These are phyloP conservation scores for Saccharomycopsis fibuligera DNA, from an alignment of 805 yeast species.

Conservation along the genomic window DNA sequence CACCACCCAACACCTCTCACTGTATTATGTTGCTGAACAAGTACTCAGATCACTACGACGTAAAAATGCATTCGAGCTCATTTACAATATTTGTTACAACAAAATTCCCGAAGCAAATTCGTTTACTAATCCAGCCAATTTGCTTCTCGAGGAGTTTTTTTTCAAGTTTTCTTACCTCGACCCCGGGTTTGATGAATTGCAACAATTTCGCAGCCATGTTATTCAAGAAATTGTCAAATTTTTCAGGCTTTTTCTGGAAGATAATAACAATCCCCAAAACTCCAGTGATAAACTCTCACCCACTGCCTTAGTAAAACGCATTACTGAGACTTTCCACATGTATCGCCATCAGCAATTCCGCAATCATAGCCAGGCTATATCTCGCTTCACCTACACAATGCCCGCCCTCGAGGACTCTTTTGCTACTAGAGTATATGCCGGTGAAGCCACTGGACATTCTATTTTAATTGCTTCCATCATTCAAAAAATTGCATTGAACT, in stretches of 20 bases:
- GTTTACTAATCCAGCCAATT: neutral
- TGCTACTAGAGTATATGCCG: neutral
- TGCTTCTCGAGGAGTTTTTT: conserved; percentile 3
- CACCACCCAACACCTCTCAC: neutral
- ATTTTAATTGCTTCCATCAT: neutral
- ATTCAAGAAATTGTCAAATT: neutral
- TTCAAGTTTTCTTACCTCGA: conserved; percentile 3
- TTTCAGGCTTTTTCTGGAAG: too few relatives aligned
- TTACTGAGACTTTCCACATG: too few relatives aligned
- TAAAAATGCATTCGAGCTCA: neutral
- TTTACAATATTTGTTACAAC: neutral
- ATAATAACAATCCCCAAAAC: too few relatives aligned
- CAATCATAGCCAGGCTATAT: too few relatives aligned
- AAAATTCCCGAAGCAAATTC: neutral
- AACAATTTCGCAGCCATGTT: neutral
- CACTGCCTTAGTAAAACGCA: too few relatives aligned
- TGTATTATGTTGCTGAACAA: neutral
- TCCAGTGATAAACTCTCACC: too few relatives aligned
- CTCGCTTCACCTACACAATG: neutral
- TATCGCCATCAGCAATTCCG: too few relatives aligned
- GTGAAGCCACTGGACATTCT: conserved; percentile 1
- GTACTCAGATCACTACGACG: neutral
- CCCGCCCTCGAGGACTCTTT: neutral
- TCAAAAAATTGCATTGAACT: conserved; percentile 1
- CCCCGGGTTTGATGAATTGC: conserved; percentile 1